phyloP scores from a whole-genome alignment of 1,284 basidiomycete genomes.

The Ganoderma multipileum region DNA sequence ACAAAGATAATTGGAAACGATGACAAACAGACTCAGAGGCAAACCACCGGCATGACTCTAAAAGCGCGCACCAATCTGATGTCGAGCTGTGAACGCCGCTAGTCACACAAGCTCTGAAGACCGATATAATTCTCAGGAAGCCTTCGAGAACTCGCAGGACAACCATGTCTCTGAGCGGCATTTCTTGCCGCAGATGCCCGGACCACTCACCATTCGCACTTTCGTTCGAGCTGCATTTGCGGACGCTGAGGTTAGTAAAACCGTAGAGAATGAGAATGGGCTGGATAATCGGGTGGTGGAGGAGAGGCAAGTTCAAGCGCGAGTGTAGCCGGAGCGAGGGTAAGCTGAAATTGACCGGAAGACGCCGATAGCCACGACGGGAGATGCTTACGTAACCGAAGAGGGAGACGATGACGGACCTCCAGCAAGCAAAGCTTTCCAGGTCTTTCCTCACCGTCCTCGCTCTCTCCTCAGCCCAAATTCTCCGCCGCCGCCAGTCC shows the following conservation, averaged over 20 bases:
- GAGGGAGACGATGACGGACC: slow-evolving; percentile 16
- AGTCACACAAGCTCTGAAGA: slow-evolving; percentile 6
- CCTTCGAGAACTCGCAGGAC: not conserved
- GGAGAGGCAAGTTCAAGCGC: no score
- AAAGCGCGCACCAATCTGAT: not conserved
- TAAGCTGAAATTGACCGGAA: not conserved
- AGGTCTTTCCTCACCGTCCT: slow-evolving; percentile 25
- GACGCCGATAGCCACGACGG: not conserved
- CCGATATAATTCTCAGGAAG: not conserved
- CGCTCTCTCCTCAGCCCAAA: slow-evolving; percentile 11
- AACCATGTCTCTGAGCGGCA: not conserved
- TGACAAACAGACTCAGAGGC: not conserved
- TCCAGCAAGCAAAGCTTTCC: slow-evolving; percentile 14
- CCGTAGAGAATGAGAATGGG: not conserved
- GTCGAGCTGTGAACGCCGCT: not conserved
- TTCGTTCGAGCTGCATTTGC: not conserved
- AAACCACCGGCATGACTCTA: not conserved
- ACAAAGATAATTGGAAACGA: not conserved
- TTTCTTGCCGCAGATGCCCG: not conserved
- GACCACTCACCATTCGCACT: not conserved
- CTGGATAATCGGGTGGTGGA: no score
- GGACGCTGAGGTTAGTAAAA: not conserved
- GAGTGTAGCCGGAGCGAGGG: no score
- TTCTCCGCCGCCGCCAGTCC: not conserved
- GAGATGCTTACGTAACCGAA: slow-evolving; percentile 21